Conservation (phyloP, 352 stramenopile genomes). For the Phytophthora fragariae region DNA sequence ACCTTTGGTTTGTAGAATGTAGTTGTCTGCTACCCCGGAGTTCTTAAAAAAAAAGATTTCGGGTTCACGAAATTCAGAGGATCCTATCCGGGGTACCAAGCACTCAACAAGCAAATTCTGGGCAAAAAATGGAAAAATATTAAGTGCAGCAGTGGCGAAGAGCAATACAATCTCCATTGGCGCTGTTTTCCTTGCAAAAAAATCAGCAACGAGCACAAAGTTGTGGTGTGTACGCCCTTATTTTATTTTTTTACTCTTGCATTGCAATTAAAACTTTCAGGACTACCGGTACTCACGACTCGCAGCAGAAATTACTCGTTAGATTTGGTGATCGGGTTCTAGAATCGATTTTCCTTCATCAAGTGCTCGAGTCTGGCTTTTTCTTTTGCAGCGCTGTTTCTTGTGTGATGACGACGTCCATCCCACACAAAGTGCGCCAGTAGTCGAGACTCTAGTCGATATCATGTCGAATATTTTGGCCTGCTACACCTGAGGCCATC, state of each 20-base stretch:
- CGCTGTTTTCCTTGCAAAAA: background rate
- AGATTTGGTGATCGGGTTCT: too few species aligned
- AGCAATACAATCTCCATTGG: background rate
- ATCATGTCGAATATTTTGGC: constrained; percentile 27
- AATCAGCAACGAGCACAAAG: background rate
- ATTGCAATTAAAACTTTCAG: constrained; percentile 2
- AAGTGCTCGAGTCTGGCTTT: constrained; percentile 32
- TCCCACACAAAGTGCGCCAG: constrained; percentile 19
- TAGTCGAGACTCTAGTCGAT: constrained; percentile 36
- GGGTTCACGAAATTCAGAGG: too few species aligned
- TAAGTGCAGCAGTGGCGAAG: background rate
- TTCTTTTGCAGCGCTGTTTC: constrained; percentile 17
- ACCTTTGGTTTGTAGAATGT: background rate
- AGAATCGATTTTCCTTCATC: constrained; percentile 32
- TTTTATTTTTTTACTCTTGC: background rate
- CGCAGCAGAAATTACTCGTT: too few species aligned
- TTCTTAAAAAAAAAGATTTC: too few species aligned
- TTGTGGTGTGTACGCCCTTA: background rate
- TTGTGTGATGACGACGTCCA: constrained; percentile 27
- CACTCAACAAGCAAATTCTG: too few species aligned
- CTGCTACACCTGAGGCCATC: background rate
- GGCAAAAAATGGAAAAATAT: too few species aligned
- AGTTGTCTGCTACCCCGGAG: too few species aligned
- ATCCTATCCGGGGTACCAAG: too few species aligned
- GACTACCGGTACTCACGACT: constrained; percentile 19